Evolutionary conservation across 75 land plant species (phyloP).

Genomic region (Isoetes taiwanensis): DNA sequence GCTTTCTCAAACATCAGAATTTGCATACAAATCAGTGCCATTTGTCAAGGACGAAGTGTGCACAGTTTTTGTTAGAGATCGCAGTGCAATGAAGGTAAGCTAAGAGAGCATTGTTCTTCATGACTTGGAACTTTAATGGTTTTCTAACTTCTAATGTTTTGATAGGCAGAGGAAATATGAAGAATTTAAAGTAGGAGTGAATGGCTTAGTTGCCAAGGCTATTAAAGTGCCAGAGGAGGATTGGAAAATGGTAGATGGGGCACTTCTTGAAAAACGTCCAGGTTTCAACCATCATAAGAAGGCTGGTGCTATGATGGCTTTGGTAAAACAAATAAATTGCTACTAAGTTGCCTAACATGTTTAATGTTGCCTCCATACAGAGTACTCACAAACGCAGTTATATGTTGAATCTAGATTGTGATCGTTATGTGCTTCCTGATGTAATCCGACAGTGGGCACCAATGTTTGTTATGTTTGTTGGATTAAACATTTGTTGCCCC

Average conservation of each 20-base stretch:
- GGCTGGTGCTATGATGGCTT: slow-evolving; percentile 77
- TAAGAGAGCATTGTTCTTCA: too few species aligned
- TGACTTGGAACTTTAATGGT: too few species aligned
- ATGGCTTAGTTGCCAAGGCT: slow-evolving; percentile 4
- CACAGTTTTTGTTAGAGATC: neutral
- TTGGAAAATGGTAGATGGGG: slow-evolving; percentile 1
- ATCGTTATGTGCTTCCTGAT: too few species aligned
- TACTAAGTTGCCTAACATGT: too few species aligned
- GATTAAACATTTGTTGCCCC: too few species aligned
- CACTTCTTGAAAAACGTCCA: slow-evolving; percentile 56
- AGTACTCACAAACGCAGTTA: too few species aligned
- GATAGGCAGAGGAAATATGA: slow-evolving; percentile 4
- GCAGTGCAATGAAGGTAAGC: slow-evolving; percentile 1
- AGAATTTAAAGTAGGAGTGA: slow-evolving; percentile 1
- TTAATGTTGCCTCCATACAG: too few species aligned
- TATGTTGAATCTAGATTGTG: too few species aligned
- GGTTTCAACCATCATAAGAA: slow-evolving; percentile 73
- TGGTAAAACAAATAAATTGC: too few species aligned
- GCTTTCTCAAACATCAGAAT: slow-evolving; percentile 4
- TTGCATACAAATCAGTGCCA: neutral
- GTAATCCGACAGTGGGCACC: too few species aligned
- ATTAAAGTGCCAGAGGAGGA: neutral
- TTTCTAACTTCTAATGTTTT: neutral
- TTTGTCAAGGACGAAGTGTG: neutral
- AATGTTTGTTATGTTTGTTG: too few species aligned